phyloP scores from a whole-genome alignment of 1,139 yeast genomes.

The Saccharomyces hybrid region DNA sequence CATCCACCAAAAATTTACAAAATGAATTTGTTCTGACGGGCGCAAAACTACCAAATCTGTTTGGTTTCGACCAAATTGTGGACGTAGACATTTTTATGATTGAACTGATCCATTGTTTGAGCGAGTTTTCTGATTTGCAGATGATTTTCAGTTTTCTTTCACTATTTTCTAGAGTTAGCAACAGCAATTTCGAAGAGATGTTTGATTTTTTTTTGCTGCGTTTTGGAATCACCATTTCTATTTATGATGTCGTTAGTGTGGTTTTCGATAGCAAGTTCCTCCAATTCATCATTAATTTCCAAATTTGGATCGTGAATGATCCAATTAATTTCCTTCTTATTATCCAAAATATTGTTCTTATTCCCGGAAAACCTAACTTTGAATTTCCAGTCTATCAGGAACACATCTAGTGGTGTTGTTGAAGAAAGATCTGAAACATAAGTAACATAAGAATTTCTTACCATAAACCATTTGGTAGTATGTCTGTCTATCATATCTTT shows the following conservation, averaged over 20 bases:
- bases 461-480: constrained; percentile 83
- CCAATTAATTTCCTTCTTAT: constrained; percentile 21
- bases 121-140: constrained; percentile 64
- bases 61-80: constrained; percentile 62
- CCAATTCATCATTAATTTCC: background rate
- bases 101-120: constrained; percentile 70
- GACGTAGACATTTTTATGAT: constrained; percentile 60
- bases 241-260: background rate
- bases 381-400: constrained; percentile 69
- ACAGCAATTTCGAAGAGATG: constrained; percentile 32
- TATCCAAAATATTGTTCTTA: constrained; percentile 23
- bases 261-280: background rate
- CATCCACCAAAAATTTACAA: constrained; percentile 98
- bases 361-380: constrained; percentile 47
- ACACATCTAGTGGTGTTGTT: constrained; percentile 85
- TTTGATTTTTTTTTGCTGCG: constrained; percentile 16
- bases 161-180: constrained; percentile 66
- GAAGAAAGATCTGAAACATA: constrained; percentile 81
- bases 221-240: background rate
- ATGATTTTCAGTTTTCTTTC: constrained; percentile 73
- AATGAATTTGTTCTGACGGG: constrained; percentile 78
- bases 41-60: constrained; percentile 86
- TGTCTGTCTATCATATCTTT: constrained; percentile 84
- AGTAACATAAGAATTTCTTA: constrained; percentile 76
- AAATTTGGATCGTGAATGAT: background rate